These are phyloP conservation scores for Entophlyctis luteolus DNA, from an alignment of 192 early-diverging fungal species.

Conservation along the genomic window DNA sequence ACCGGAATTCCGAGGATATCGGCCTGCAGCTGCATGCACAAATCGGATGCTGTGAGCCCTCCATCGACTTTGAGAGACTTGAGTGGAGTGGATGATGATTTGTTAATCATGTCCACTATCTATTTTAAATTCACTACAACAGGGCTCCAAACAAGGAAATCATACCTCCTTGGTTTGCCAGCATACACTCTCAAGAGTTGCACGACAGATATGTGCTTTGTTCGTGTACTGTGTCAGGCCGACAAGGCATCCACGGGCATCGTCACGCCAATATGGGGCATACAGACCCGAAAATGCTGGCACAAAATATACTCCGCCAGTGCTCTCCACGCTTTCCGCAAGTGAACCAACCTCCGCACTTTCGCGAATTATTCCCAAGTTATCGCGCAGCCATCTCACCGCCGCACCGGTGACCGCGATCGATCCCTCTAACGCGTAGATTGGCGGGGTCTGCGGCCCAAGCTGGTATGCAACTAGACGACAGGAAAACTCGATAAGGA, in stretches of 20 bases:
- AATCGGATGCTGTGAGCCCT: constrained; percentile 86
- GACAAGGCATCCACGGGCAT: constrained; percentile 81
- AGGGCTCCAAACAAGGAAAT: no score
- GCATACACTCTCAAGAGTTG: constrained; percentile 87
- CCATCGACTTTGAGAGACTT: constrained; percentile 85
- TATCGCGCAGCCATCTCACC: constrained; percentile 87
- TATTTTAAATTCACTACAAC: constrained; percentile 8
- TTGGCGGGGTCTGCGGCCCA: constrained; percentile 60
- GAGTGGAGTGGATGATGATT: constrained; percentile 67
- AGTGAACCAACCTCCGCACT: constrained; percentile 68
- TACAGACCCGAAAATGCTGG: constrained; percentile 90
- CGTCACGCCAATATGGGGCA: constrained; percentile 92
- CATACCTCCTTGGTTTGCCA: constrained; percentile 77
- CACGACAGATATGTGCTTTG: constrained; percentile 78
- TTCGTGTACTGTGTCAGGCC: constrained; percentile 88
- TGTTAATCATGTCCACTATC: constrained; percentile 85
- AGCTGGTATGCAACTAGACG: constrained; percentile 86
- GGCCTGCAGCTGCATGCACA: constrained; percentile 90
- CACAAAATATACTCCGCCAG: constrained; percentile 93
- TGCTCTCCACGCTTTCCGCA: constrained; percentile 66
- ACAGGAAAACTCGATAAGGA: no score
- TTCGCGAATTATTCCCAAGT: constrained; percentile 71
- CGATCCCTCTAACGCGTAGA: constrained; percentile 89
- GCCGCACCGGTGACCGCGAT: constrained; percentile 87
- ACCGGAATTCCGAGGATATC: constrained; percentile 78